Conservation (phyloP, 306 rosid species). For the Sesbania bispinosa region DNA sequence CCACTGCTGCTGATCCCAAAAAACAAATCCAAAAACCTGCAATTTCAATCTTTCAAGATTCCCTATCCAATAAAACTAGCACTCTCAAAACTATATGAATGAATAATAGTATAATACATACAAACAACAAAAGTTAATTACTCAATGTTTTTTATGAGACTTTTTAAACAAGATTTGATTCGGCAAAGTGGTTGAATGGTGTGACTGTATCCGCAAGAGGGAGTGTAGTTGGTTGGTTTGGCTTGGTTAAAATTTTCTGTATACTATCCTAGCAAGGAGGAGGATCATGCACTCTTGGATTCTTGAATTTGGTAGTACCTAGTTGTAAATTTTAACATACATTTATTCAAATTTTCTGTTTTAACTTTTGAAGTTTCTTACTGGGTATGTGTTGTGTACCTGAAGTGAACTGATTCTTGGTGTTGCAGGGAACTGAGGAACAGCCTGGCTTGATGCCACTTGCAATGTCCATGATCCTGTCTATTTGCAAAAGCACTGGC, state of each 20-base stretch:
- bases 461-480: conserved; percentile 66
- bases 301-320: neutral
- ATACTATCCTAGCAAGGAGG: neutral
- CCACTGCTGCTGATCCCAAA: conserved; percentile 39
- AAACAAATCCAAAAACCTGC: conserved; percentile 36
- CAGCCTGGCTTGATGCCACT: conserved; percentile 73
- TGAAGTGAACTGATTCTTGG: conserved; percentile 16
- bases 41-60: conserved; percentile 44
- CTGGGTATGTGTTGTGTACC: neutral
- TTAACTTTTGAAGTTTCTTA: neutral
- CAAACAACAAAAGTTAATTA: conserved; percentile 20
- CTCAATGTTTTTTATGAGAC: conserved; percentile 18
- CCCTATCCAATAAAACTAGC: conserved; percentile 35
- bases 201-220: too few relatives aligned
- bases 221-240: too few relatives aligned
- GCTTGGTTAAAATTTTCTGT: neutral
- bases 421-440: conserved; percentile 74
- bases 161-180: too few relatives aligned
- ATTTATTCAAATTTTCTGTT: too few relatives aligned
- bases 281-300: neutral
- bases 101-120: too few relatives aligned
- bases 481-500: conserved; percentile 53
- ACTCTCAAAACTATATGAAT: conserved; percentile 20
- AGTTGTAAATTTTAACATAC: neutral
- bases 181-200: too few relatives aligned